These are phyloP conservation scores for Cyberlindnera bimundalis DNA, from an alignment of 805 yeast genomes.

Conservation along the genomic window DNA sequence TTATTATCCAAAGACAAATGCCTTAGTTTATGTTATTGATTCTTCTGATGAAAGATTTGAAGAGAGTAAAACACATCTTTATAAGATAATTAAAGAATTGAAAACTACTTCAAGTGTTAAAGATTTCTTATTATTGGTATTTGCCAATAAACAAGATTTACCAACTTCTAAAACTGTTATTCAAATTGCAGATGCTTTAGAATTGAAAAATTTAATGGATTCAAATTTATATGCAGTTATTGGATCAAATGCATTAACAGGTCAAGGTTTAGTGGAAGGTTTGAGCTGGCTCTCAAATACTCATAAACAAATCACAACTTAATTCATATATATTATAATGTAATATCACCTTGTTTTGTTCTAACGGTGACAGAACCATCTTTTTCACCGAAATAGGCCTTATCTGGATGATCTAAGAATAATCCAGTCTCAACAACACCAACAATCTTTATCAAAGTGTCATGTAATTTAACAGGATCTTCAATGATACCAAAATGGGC, in stretches of 20 bases:
- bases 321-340: constrained; percentile 3
- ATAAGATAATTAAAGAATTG: constrained; percentile 74
- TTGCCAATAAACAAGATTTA: constrained; percentile 95
- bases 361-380: constrained; percentile 56
- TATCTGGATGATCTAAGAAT: constrained; percentile 65
- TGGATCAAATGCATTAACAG: constrained; percentile 86
- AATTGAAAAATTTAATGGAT: constrained; percentile 52
- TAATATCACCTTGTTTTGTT: constrained; percentile 26
- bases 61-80: constrained; percentile 75
- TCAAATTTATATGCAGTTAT: constrained; percentile 83
- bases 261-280: constrained; percentile 87
- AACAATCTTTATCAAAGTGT: constrained; percentile 64
- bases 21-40: constrained; percentile 87
- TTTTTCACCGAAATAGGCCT: constrained; percentile 86
- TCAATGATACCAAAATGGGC: constrained; percentile 83
- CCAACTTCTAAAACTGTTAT: constrained; percentile 87
- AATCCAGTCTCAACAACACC: constrained; percentile 98
- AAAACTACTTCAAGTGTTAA: constrained; percentile 51
- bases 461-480: constrained; percentile 51
- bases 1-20: constrained; percentile 90
- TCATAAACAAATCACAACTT: constrained; percentile 33
- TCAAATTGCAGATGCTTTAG: constrained; percentile 70
- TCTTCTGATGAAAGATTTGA: constrained; percentile 73
- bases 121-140: constrained; percentile 72
- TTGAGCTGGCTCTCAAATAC: constrained; percentile 80